Percentiles rank a stretch among this genome's conserved stretches.
Conservation (phyloP, 1,139 yeast genomes). For the Yamadazyma taylorii region DNA sequence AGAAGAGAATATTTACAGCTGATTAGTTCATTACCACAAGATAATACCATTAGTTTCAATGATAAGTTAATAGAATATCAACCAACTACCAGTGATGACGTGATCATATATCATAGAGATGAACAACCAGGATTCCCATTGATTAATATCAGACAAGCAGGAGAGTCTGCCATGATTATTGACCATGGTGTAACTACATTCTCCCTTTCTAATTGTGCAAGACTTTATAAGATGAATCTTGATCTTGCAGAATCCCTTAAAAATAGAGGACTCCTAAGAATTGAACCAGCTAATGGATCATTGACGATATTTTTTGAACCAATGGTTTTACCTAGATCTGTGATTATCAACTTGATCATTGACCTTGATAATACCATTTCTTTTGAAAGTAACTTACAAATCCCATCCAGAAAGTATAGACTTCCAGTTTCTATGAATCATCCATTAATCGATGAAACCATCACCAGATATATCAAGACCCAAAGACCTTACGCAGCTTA, state of each 20-base stretch:
- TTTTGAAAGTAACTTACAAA: constrained; percentile 2
- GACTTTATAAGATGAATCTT: constrained; percentile 5
- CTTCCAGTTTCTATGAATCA: constrained; percentile 10
- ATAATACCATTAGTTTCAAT: not conserved
- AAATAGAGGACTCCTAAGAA: constrained; percentile 2
- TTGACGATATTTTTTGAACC: constrained; percentile 7
- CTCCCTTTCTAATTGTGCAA: constrained; percentile 8
- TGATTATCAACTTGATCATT: not conserved
- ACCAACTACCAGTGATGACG: constrained; percentile 2
- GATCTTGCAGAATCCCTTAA: constrained; percentile 1
- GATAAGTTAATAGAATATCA: not conserved
- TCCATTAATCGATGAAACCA: constrained; percentile 8
- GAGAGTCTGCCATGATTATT: constrained; percentile 6
- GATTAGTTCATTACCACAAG: not conserved
- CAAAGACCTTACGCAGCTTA: constrained; percentile 10
- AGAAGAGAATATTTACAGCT: constrained; percentile 16
- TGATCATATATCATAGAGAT: constrained; percentile 5
- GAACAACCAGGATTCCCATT: constrained; percentile 2
- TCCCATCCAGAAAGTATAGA: constrained; percentile 7
- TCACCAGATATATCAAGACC: constrained; percentile 6
- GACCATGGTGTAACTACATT: constrained; percentile 7
- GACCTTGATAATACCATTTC: constrained; percentile 3
- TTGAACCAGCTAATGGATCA: constrained; percentile 9
- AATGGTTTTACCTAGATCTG: not conserved
- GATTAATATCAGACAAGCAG: constrained; percentile 8